phyloP scores from a whole-genome alignment of 768 basidiomycete genomes.

The Boletus insuetus region DNA sequence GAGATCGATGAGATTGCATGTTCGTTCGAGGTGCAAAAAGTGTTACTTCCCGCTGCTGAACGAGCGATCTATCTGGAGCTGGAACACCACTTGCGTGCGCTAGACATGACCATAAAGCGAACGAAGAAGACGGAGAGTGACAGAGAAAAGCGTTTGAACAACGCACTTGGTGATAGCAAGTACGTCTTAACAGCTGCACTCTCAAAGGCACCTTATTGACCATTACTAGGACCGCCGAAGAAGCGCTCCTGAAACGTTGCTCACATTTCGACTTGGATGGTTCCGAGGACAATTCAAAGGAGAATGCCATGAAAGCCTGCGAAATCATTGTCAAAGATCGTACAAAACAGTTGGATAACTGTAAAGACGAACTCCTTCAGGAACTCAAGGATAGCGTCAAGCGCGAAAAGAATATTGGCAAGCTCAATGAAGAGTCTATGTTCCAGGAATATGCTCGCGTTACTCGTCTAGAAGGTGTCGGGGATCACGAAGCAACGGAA shows the following conservation, averaged over 20 bases:
- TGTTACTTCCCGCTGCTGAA: slow-evolving; percentile 87
- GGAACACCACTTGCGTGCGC: slow-evolving; percentile 86
- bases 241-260: slow-evolving; percentile 91
- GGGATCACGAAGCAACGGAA: slow-evolving; percentile 73
- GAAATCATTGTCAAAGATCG: slow-evolving; percentile 88
- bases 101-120: slow-evolving; percentile 76
- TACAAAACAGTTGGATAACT: slow-evolving; percentile 72
- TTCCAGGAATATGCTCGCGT: slow-evolving; percentile 77
- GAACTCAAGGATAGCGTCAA: slow-evolving; percentile 65
- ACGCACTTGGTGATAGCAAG: slow-evolving; percentile 88
- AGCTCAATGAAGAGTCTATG: slow-evolving; percentile 65
- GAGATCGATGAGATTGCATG: slow-evolving; percentile 96
- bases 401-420: slow-evolving; percentile 66
- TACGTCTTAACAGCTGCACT: slow-evolving; percentile 29
- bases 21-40: slow-evolving; percentile 55
- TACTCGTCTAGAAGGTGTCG: slow-evolving; percentile 60
- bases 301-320: slow-evolving; percentile 88
- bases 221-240: slow-evolving; percentile 70
- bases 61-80: slow-evolving; percentile 93
- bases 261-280: slow-evolving; percentile 90
- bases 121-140: slow-evolving; percentile 75
- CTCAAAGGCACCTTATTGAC: neutral
- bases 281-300: slow-evolving; percentile 43
- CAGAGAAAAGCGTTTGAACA: slow-evolving; percentile 81
- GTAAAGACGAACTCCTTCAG: slow-evolving; percentile 66